Base-by-base conservation (phyloP, 768 basidiomycete species). In the Phlebiopsis flavidoalba region DNA sequence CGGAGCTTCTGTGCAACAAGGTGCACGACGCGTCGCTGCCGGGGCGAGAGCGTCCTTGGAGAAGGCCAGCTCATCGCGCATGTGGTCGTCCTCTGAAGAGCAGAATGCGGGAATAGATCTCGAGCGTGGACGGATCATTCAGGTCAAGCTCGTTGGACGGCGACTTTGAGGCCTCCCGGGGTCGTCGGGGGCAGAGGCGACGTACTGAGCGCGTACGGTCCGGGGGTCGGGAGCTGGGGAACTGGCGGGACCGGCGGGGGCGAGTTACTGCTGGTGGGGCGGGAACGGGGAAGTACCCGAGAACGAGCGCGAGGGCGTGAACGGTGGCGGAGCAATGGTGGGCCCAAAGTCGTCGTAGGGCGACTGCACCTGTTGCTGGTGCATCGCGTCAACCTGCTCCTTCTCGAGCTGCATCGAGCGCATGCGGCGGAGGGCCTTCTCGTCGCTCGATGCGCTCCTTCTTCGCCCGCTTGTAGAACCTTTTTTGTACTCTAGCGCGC, bases 401-500 rank as follows among this genome's bases (percentile, higher is more conserved):
- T 91, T 92, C 76, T 94, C 92, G 33, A 97, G 75, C 71, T 98
- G 95, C 85, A 97, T 96, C 50, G 92, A 95, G 66, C 93, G 88
- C 95, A 99, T 99, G 63, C 97, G 84, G 64, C 95, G 89, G 63
- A 99, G 86, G 1, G 97, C 97, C 80, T 99, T 99, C 79, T 98
- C 96, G 60, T n/a, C 96, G 80, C 75, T 99, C 97, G 70, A 98
- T 99, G 60, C 93, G 86, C 71, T 99, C 97, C 77, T 99, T 99
- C 76, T n/a, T 99, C 97, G 53, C 96, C 95, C 3, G 95, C 95
- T 73, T 98, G 95, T n/a, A 99, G 78, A 8, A 98, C 96, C 75
- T 98, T 98, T n/a, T 80, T 99, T 99, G 80, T 98, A 98, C 75
- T 99, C 97, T 59, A 98, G n/a, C 96, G 47, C 97, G 90, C 54